These are phyloP conservation scores for Citrus unshiu DNA, from an alignment of 345 rosid species.

Conservation along the genomic window DNA sequence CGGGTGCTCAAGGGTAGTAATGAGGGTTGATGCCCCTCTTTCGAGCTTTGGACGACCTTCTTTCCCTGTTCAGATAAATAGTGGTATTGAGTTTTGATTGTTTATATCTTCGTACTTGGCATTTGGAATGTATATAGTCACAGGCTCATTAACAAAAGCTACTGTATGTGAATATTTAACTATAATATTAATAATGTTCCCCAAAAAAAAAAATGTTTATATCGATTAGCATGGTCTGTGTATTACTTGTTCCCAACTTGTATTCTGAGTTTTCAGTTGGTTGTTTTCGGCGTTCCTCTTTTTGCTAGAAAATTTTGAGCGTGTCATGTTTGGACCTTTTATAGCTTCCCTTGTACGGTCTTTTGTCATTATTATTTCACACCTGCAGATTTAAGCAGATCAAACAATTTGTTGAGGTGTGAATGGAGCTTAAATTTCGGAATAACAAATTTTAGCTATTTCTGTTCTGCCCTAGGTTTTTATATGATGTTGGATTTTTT, in stretches of 20 bases:
- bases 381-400: not conserved
- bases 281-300: no score
- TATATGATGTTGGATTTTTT: no score
- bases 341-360: not conserved
- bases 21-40: conserved; percentile 70
- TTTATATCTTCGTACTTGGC: not conserved
- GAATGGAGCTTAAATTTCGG: no score
- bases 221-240: no score
- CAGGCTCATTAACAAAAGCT: not conserved
- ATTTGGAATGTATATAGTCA: conserved; percentile 37
- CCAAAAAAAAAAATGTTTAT: not conserved
- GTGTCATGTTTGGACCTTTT: not conserved
- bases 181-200: no score
- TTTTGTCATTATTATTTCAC: not conserved
- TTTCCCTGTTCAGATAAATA: conserved; percentile 71
- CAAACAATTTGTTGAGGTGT: no score
- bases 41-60: conserved; percentile 61
- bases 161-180: conserved; percentile 23
- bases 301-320: not conserved
- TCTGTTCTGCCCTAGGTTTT: no score
- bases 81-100: conserved; percentile 74
- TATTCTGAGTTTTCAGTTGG: not conserved
- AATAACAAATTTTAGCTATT: no score
- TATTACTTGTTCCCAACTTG: not conserved
- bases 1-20: conserved; percentile 75